phyloP scores from a whole-genome alignment of 2,329 filamentous ascomycete genomes.

The Fusarium nodosum region DNA sequence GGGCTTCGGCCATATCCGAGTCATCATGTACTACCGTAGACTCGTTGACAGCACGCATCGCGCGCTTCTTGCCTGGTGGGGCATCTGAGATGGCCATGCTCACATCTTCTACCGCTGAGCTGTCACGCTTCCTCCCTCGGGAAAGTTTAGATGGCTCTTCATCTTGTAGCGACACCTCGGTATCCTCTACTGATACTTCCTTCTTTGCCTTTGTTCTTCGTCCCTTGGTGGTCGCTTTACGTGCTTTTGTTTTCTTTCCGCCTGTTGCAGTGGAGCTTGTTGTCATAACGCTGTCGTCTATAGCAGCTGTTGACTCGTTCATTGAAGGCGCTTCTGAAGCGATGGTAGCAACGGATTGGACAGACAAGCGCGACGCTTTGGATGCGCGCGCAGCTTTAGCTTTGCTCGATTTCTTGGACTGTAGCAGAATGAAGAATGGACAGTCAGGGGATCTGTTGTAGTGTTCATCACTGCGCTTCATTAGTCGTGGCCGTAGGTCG shows the following conservation, averaged over 20 bases:
- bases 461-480: constrained; percentile 79
- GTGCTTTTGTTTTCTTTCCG: constrained; percentile 69
- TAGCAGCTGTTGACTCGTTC: constrained; percentile 62
- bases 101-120: constrained; percentile 69
- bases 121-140: constrained; percentile 73
- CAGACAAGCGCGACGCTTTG: constrained; percentile 76
- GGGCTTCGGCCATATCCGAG: constrained; percentile 57
- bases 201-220: constrained; percentile 62
- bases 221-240: constrained; percentile 61
- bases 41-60: constrained; percentile 60
- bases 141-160: constrained; percentile 54
- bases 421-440: constrained; percentile 81
- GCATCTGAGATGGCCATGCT: constrained; percentile 59
- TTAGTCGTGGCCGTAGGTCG: constrained; percentile 42
- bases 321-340: constrained; percentile 65
- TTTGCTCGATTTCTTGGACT: constrained; percentile 68
- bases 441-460: constrained; percentile 82
- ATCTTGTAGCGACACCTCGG: constrained; percentile 45
- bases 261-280: constrained; percentile 70
- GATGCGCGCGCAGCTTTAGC: constrained; percentile 71
- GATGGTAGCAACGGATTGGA: constrained; percentile 67
- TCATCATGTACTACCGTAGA: constrained; percentile 57
- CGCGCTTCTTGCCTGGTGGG: constrained; percentile 71
- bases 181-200: constrained; percentile 65
- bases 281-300: constrained; percentile 72